Evolutionary conservation across 129 eudicot species (phyloP).

Genomic region (Artemisia tridentata): DNA sequence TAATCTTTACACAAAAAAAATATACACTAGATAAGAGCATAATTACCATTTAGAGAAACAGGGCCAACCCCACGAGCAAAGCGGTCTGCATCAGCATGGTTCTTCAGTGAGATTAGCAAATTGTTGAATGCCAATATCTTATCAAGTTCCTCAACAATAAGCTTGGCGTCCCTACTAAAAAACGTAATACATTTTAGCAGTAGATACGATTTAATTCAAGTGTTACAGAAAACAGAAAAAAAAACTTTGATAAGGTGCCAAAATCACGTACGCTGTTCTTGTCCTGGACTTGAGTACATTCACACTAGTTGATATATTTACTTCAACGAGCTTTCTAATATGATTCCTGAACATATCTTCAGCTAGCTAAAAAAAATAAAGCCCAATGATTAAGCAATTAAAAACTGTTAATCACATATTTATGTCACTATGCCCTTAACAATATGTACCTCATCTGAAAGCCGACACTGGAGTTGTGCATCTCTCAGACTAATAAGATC

Average conservation of each 20-base stretch:
- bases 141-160: constrained; percentile 71
- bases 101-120: constrained; percentile 60
- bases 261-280: constrained; percentile 61
- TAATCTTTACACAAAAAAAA: background rate
- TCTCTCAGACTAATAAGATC: constrained; percentile 76
- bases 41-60: constrained; percentile 63
- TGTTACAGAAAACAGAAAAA: background rate
- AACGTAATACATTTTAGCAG: constrained; percentile 10
- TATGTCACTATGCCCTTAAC: background rate
- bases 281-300: constrained; percentile 62
- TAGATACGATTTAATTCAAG: background rate
- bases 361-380: constrained; percentile 64
- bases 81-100: constrained; percentile 76
- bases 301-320: constrained; percentile 60
- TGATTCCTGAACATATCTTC: constrained; percentile 83
- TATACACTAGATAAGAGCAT: constrained; percentile 9
- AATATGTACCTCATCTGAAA: constrained; percentile 84
- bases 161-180: constrained; percentile 53
- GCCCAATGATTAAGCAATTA: constrained; percentile 21
- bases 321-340: constrained; percentile 78
- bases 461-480: constrained; percentile 69
- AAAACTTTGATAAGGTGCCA: constrained; percentile 3
- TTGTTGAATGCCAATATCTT: constrained; percentile 72
- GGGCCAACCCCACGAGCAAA: constrained; percentile 96
- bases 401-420: background rate